Evolutionary conservation across 2,329 filamentous ascomycete species (phyloP), one percentile per base, ranked within the genome.

Genomic region (Trichoderma semiorbis): DNA sequence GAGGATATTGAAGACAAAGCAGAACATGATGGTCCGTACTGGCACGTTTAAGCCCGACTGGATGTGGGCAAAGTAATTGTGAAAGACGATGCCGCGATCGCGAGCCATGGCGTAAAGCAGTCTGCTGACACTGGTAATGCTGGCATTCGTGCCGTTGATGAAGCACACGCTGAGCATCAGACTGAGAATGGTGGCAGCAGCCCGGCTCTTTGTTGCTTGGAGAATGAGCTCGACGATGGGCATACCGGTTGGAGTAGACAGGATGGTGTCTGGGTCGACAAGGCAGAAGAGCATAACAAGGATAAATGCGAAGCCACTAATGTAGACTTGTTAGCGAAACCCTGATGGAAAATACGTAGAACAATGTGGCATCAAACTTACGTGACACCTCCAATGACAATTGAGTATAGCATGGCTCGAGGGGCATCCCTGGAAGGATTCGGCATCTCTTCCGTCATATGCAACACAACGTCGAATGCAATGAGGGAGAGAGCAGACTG

Each of bases 401-500:
- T 68, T 12, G 65, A 68, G 53, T 68, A 68, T 4, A 68, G 28
- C 65, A 68, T 68, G 18, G 65, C 65, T 68, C 65, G 57, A 32
- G 65, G 65, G 3, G 53, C 53, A 47, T 68, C 65, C 3, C 65
- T 58, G 7, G 65, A 39, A 1, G 65, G 65, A 32, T 68, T 58
- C n/a, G 65, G 65, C 65, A 68, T 68, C 53, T 68, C 65, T 24
- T 68, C 65, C 21, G 65, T 68, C 65, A 68, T 68, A 32, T 68
- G 65, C 1, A 68, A 24, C 5, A 68, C 65, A 24, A 68, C 65
- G 3, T 68, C 65, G 14, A 68, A 68, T 21, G 65, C 65, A 47
- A 68, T 68, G 5, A 68, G 65, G 2, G 65, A 68, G 24, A 68
- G 65, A 18, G 65, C 65, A 21, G 65, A 68, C 65, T 68, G 65